Evolutionary conservation across 495 filamentous ascomycete genomes (phyloP).

Genomic region (Xylaria sp.): DNA sequence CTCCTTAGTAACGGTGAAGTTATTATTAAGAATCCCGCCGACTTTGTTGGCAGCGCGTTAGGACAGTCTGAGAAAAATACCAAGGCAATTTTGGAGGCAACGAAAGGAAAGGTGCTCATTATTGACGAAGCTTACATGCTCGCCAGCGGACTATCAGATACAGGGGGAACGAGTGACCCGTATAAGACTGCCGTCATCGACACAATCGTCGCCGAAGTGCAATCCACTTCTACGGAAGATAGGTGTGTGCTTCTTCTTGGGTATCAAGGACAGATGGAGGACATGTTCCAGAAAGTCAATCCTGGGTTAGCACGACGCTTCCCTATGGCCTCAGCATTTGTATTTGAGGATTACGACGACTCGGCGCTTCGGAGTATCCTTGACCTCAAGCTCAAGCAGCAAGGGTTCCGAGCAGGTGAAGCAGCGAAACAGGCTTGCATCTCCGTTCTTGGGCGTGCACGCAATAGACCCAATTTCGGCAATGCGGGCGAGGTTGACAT

Average conservation of each 20-base stretch:
- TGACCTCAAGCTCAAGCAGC: slow-evolving; percentile 60
- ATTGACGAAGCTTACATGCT: slow-evolving; percentile 84
- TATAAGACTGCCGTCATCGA: slow-evolving; percentile 73
- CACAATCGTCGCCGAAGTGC: slow-evolving; percentile 85
- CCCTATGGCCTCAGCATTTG: slow-evolving; percentile 67
- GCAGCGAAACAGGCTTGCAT: slow-evolving; percentile 54
- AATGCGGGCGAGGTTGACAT: slow-evolving; percentile 73
- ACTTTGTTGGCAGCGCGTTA: slow-evolving; percentile 70
- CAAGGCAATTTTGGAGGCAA: slow-evolving; percentile 70
- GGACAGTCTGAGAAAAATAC: slow-evolving; percentile 75
- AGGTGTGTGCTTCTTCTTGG: slow-evolving; percentile 79
- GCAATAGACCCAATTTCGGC: slow-evolving; percentile 65
- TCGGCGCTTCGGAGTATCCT: slow-evolving; percentile 64
- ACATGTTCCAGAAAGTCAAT: slow-evolving; percentile 84
- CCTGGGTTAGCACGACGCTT: slow-evolving; percentile 76
- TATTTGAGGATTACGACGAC: slow-evolving; percentile 73
- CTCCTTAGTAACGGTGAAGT: slow-evolving; percentile 68
- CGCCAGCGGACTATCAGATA: slow-evolving; percentile 59
- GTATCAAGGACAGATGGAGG: slow-evolving; percentile 76
- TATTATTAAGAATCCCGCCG: slow-evolving; percentile 72
- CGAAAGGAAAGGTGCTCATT: slow-evolving; percentile 74
- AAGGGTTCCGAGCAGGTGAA: slow-evolving; percentile 52
- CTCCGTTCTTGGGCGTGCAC: slow-evolving; percentile 57
- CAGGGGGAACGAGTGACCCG: slow-evolving; percentile 52
- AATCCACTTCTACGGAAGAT: slow-evolving; percentile 78